phyloP scores from a whole-genome alignment of 2,329 filamentous ascomycete species.

The Xylaria sp. region DNA sequence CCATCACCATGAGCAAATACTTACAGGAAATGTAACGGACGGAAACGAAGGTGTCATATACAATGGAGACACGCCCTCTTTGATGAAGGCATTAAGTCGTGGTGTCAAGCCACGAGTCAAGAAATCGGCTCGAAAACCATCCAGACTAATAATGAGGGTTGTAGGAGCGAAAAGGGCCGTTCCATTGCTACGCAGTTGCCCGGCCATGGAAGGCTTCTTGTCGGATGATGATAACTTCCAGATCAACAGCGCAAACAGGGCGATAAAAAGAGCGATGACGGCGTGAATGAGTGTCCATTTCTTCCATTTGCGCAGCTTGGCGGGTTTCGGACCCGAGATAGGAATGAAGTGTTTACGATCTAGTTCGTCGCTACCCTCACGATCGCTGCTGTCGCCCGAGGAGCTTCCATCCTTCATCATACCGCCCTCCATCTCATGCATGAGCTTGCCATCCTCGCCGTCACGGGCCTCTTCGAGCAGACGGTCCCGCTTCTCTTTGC shows the following conservation, averaged over 20 bases:
- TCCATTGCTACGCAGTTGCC: slow-evolving; percentile 63
- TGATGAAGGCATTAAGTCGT: slow-evolving; percentile 69
- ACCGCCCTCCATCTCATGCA: slow-evolving; percentile 75
- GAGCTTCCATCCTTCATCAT: slow-evolving; percentile 61
- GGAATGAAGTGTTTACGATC: slow-evolving; percentile 49
- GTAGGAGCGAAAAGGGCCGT: slow-evolving; percentile 86
- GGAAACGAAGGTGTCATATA: slow-evolving; percentile 96
- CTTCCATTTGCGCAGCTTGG: slow-evolving; percentile 49
- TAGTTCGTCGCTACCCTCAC: slow-evolving; percentile 55
- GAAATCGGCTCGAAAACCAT: slow-evolving; percentile 95
- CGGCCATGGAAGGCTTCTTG: slow-evolving; percentile 33
- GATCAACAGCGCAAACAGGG: slow-evolving; percentile 50
- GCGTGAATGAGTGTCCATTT: slow-evolving; percentile 50
- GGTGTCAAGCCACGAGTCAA: slow-evolving; percentile 79
- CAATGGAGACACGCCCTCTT: slow-evolving; percentile 77
- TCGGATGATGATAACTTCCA: slow-evolving; percentile 51
- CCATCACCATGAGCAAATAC: slow-evolving; percentile 20
- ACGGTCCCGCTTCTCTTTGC: slow-evolving; percentile 49
- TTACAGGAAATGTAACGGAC: slow-evolving; percentile 80
- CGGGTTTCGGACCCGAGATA: slow-evolving; percentile 41
- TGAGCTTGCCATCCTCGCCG: slow-evolving; percentile 68
- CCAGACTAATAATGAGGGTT: slow-evolving; percentile 87
- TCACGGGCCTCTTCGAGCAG: slow-evolving; percentile 49
- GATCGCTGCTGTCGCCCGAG: slow-evolving; percentile 57
- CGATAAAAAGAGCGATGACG: slow-evolving; percentile 48